These are phyloP conservation scores for Astrocystis sublimbata DNA, from an alignment of 495 filamentous ascomycete species.

Conservation along the genomic window DNA sequence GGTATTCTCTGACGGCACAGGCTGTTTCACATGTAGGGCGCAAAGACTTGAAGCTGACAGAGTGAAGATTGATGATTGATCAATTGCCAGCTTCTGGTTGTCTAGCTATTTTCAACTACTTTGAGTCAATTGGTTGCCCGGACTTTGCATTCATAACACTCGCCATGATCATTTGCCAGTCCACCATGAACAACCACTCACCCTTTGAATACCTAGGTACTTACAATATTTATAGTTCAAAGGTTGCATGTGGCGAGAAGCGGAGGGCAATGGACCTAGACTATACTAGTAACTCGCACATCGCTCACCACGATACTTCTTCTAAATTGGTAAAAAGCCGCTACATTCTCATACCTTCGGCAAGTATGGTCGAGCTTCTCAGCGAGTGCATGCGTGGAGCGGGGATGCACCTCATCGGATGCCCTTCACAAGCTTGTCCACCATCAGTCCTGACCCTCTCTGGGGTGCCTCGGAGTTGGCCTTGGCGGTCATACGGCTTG, in stretches of 20 bases:
- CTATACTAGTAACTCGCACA: slow-evolving; percentile 5
- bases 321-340: slow-evolving; percentile 7
- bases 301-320: slow-evolving; percentile 14
- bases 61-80: neutral
- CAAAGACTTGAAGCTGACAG: neutral
- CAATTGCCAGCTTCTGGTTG: neutral
- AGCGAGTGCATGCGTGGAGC: neutral
- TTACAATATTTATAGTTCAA: too few species aligned
- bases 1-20: neutral
- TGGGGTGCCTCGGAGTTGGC: neutral
- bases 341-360: neutral
- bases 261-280: neutral
- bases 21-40: neutral
- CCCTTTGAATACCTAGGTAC: neutral
- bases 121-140: too few species aligned
- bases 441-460: neutral
- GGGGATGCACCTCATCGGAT: slow-evolving; percentile 4
- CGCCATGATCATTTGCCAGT: too few species aligned
- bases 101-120: neutral
- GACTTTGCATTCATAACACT: too few species aligned
- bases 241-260: slow-evolving; percentile 14
- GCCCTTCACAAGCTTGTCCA: neutral
- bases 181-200: neutral
- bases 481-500: neutral
- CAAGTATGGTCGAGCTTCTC: slow-evolving; percentile 1